A percentile compares a stretch with the other conserved stretches of the same genome.
These are phyloP conservation scores for Aspergillus oerlinghausenensis DNA, from an alignment of 2,329 filamentous ascomycete species.

Conservation along the genomic window DNA sequence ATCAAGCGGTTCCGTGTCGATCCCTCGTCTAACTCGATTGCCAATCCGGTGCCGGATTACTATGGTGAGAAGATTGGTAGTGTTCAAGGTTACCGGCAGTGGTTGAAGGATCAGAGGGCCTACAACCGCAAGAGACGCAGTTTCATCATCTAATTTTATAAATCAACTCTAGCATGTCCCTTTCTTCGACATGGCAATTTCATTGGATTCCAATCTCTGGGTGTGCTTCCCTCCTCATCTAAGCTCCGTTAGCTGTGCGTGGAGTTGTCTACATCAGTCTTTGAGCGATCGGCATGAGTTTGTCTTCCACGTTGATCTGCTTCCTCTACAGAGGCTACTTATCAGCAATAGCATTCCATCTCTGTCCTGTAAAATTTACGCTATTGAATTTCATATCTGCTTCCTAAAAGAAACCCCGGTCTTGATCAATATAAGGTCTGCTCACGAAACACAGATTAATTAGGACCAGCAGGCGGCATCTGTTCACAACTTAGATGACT, in stretches of 20 bases:
- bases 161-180: neutral
- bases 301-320: neutral
- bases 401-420: neutral
- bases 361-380: neutral
- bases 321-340: neutral
- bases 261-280: neutral
- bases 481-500: conserved; percentile 20
- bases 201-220: conserved; percentile 2
- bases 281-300: conserved; percentile 11
- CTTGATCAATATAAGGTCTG: neutral
- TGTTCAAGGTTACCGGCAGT: conserved; percentile 83
- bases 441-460: neutral
- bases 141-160: conserved; percentile 29
- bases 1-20: conserved; percentile 92
- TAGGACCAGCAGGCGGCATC: neutral
- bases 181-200: neutral
- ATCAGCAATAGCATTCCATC: neutral
- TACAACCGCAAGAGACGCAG: conserved; percentile 81
- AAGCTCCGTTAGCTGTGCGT: neutral
- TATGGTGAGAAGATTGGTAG: conserved; percentile 98
- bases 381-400: neutral
- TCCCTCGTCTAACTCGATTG: conserved; percentile 78
- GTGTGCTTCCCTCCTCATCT: conserved; percentile 1
- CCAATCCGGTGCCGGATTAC: conserved; percentile 94
- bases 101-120: conserved; percentile 94